Percentiles rank a stretch among this genome's conserved stretches.
Evolutionary conservation across 495 filamentous ascomycete genomes (phyloP).

Genomic region (Neurospora cerealis): DNA sequence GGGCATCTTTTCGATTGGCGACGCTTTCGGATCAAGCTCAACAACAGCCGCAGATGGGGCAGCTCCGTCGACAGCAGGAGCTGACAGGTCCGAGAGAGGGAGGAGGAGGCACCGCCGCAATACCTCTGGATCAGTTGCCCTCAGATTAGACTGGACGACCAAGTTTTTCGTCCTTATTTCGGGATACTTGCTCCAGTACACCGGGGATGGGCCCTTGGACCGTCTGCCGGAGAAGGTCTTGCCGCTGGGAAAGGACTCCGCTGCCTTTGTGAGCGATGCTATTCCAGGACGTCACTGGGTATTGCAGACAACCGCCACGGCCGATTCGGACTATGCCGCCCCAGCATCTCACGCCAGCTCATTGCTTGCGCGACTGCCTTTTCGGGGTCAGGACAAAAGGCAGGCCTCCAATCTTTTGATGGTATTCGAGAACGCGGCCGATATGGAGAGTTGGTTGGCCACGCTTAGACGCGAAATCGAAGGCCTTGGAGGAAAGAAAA

Average conservation of each 20-base stretch:
- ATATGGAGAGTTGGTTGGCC: conserved; percentile 78
- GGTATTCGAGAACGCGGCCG: conserved; percentile 68
- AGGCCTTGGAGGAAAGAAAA: conserved; percentile 56
- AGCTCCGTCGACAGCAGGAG: background rate
- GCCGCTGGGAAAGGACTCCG: conserved; percentile 72
- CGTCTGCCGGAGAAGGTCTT: conserved; percentile 81
- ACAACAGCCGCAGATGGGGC: conserved; percentile 1
- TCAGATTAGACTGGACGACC: conserved; percentile 64
- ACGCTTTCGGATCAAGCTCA: conserved; percentile 29
- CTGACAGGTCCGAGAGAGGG: conserved; percentile 25
- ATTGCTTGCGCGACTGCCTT: conserved; percentile 62
- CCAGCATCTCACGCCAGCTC: conserved; percentile 44
- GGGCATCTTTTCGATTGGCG: conserved; percentile 31
- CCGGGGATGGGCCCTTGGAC: conserved; percentile 69
- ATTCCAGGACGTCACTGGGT: conserved; percentile 93
- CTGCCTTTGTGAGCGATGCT: conserved; percentile 86
- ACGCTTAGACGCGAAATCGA: conserved; percentile 59
- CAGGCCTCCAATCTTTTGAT: conserved; percentile 63
- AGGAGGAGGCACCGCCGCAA: conserved; percentile 41
- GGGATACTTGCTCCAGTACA: conserved; percentile 81
- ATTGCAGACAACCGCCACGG: conserved; percentile 72
- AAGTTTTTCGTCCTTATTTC: conserved; percentile 78
- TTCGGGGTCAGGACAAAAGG: conserved; percentile 51
- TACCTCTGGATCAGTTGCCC: conserved; percentile 44
- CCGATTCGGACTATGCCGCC: conserved; percentile 50